A percentile compares a stretch with the other conserved stretches of the same genome.
phyloP scores from a whole-genome alignment of 2,329 filamentous ascomycete genomes.

The Botryotinia globosa region DNA sequence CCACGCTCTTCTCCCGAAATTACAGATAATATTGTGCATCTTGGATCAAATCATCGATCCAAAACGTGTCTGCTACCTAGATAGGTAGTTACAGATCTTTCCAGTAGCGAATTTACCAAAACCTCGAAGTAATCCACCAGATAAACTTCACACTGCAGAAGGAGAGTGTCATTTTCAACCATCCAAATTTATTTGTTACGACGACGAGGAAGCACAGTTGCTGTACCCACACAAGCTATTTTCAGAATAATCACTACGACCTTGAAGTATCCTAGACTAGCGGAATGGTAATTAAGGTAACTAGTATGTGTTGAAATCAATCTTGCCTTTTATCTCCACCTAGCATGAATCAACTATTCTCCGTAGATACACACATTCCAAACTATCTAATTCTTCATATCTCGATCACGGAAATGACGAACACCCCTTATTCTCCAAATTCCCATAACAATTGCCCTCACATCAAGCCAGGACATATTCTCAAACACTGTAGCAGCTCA shows the following conservation, averaged over 20 bases:
- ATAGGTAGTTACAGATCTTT: not conserved
- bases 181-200: not conserved
- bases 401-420: not conserved
- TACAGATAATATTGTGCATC: not conserved
- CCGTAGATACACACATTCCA: not conserved
- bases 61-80: not conserved
- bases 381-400: not conserved
- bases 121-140: not conserved
- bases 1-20: no score
- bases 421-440: not conserved
- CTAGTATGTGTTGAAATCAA: no score
- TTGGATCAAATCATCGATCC: not conserved
- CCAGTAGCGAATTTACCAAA: not conserved
- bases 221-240: not conserved
- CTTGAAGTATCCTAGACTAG: not conserved
- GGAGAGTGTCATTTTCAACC: not conserved
- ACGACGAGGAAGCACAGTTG: not conserved
- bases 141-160: no score
- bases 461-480: conserved; percentile 50
- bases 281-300: not conserved
- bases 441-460: not conserved
- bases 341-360: not conserved
- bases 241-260: not conserved
- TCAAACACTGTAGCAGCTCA: conserved; percentile 40
- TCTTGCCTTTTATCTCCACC: not conserved